phyloP scores from a whole-genome alignment of 2,329 filamentous ascomycete species.

The Passalora sequoiae region DNA sequence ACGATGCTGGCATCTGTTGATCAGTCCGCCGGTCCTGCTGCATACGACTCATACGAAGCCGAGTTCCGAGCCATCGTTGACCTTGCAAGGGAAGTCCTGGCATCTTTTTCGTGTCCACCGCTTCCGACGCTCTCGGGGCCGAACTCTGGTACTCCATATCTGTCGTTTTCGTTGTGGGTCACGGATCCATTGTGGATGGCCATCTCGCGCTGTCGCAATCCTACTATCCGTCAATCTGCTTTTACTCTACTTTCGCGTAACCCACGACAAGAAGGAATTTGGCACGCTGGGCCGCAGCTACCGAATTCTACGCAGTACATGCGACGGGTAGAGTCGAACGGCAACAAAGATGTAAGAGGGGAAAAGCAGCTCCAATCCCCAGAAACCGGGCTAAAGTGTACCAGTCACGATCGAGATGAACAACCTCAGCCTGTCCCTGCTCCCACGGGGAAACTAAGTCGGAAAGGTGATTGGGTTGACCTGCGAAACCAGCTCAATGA shows the following conservation, averaged over 20 bases:
- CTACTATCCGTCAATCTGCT: slow-evolving; percentile 30
- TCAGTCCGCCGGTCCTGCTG: slow-evolving; percentile 29
- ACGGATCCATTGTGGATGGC: slow-evolving; percentile 34
- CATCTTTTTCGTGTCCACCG: slow-evolving; percentile 31
- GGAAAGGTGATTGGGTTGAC: slow-evolving; percentile 15
- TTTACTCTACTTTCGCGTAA: slow-evolving; percentile 32
- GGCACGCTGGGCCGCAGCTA: slow-evolving; percentile 31
- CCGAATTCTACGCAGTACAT: slow-evolving; percentile 25
- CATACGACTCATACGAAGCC: slow-evolving; percentile 31
- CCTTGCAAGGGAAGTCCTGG: slow-evolving; percentile 30
- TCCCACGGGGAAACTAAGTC: background rate
- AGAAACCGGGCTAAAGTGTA: slow-evolving; percentile 16
- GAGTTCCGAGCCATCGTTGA: slow-evolving; percentile 34
- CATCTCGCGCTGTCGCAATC: slow-evolving; percentile 30
- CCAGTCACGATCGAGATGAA: slow-evolving; percentile 21
- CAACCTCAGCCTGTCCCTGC: background rate
- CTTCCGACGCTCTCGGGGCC: slow-evolving; percentile 28
- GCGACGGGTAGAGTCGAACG: slow-evolving; percentile 18
- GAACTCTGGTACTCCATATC: slow-evolving; percentile 28
- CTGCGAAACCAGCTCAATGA: slow-evolving; percentile 14
- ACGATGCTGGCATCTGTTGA: slow-evolving; percentile 32
- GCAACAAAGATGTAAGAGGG: slow-evolving; percentile 20
- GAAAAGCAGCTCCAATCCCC: slow-evolving; percentile 14
- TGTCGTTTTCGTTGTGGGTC: slow-evolving; percentile 33
- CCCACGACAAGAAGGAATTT: slow-evolving; percentile 32